Evolutionary conservation across 2,329 filamentous ascomycete genomes (phyloP).

Genomic region (Colletotrichum cordylinicola): DNA sequence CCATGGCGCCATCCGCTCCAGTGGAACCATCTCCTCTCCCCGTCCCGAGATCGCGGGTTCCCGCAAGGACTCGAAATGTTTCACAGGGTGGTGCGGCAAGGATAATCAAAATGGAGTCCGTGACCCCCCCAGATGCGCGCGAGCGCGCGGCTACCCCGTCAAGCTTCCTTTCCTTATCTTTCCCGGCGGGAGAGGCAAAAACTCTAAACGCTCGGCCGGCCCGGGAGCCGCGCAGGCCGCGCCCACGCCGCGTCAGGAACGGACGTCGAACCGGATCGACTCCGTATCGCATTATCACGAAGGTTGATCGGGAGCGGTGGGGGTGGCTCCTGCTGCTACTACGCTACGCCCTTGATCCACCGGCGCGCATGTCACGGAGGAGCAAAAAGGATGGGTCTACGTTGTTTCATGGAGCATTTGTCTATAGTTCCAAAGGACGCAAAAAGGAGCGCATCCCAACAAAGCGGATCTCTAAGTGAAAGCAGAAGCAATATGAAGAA

Average conservation of each 20-base stretch:
- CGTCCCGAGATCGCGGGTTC: not conserved
- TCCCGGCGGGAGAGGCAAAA: not conserved
- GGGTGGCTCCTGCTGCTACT: not conserved
- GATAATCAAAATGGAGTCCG: not conserved
- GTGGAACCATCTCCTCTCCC: not conserved
- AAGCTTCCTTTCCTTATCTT: not conserved
- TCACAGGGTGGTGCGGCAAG: not conserved
- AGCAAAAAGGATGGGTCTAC: not conserved
- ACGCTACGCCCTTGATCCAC: not conserved
- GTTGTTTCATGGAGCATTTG: not conserved
- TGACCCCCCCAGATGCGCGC: not conserved
- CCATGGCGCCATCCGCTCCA: not conserved
- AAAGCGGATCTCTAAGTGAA: slow-evolving; percentile 3
- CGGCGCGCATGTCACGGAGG: not conserved
- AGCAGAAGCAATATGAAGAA: slow-evolving; percentile 6
- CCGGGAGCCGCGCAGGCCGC: not conserved
- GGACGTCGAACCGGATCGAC: not conserved
- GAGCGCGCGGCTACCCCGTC: not conserved
- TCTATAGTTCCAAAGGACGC: slow-evolving; percentile 6
- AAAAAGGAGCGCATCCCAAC: not conserved
- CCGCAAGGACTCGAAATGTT: not conserved
- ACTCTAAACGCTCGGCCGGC: not conserved
- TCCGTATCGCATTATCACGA: not conserved
- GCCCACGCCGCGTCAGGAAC: not conserved
- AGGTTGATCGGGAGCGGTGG: not conserved